Conservation (phyloP, 2,329 filamentous ascomycete species). For the Elsinoe perseae region DNA sequence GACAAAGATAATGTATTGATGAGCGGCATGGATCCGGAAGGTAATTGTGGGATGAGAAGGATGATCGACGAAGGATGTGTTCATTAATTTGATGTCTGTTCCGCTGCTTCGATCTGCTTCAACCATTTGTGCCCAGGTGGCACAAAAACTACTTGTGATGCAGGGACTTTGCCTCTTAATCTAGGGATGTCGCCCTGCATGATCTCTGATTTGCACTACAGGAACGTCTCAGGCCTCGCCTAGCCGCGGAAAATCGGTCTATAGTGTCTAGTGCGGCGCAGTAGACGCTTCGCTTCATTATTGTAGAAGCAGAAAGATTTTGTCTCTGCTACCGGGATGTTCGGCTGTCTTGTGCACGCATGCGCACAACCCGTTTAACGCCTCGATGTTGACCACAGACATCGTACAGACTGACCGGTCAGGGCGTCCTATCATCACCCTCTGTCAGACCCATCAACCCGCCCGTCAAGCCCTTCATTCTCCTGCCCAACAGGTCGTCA, state of each 20-base stretch:
- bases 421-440: slow-evolving; percentile 14
- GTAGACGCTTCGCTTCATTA: not conserved
- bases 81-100: not conserved
- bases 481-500: slow-evolving; percentile 40
- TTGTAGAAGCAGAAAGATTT: not conserved
- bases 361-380: too few species aligned
- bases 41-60: not conserved
- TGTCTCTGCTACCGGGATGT: not conserved
- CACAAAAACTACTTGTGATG: not conserved
- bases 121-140: not conserved
- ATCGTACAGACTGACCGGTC: not conserved
- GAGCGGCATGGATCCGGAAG: slow-evolving; percentile 10
- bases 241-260: not conserved
- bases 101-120: not conserved
- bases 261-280: not conserved
- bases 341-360: not conserved
- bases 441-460: slow-evolving; percentile 29
- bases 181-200: not conserved
- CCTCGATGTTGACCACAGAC: too few species aligned
- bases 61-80: not conserved
- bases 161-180: not conserved
- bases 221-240: not conserved
- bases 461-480: slow-evolving; percentile 42
- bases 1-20: not conserved
- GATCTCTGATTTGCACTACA: not conserved